These are phyloP conservation scores for Botrytis galanthina DNA, from an alignment of 2,329 filamentous ascomycete genomes.

Conservation along the genomic window DNA sequence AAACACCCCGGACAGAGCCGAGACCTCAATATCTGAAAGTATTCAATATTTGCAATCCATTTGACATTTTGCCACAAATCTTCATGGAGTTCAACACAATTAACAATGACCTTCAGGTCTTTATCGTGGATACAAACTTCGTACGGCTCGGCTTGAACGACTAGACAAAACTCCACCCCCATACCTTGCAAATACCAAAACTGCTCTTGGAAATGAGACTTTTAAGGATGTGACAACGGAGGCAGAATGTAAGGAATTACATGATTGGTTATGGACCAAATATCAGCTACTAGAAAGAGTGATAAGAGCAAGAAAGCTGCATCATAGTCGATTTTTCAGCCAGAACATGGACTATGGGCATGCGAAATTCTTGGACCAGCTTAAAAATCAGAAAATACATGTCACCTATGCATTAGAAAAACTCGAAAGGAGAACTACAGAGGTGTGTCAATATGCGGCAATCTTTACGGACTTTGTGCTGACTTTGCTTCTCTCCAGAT, in stretches of 20 bases:
- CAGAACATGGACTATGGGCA: slow-evolving; percentile 46
- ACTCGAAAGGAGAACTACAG: slow-evolving; percentile 44
- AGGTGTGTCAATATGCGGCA: slow-evolving; percentile 34
- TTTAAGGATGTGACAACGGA: slow-evolving; percentile 44
- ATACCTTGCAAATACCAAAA: slow-evolving; percentile 40
- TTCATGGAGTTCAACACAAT: not conserved
- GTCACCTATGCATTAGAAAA: slow-evolving; percentile 42
- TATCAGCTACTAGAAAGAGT: slow-evolving; percentile 42
- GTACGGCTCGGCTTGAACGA: slow-evolving; percentile 46
- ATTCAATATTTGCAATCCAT: not conserved
- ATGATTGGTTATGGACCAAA: slow-evolving; percentile 42
- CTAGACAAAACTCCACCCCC: slow-evolving; percentile 39
- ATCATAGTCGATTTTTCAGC: slow-evolving; percentile 45
- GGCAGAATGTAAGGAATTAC: slow-evolving; percentile 40
- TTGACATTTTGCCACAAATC: not conserved
- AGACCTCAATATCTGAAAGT: not conserved
- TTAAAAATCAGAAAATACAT: slow-evolving; percentile 39
- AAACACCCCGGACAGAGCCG: not conserved
- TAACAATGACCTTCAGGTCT: slow-evolving; percentile 34
- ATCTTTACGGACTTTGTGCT: not conserved
- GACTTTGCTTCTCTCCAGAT: not conserved
- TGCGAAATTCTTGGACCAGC: slow-evolving; percentile 42
- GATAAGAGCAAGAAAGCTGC: slow-evolving; percentile 44
- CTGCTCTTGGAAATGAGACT: slow-evolving; percentile 42
- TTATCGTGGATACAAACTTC: slow-evolving; percentile 50